A percentile compares a stretch with the other conserved stretches of the same genome.
Evolutionary conservation across 108 stramenopile genomes (phyloP).

Genomic region (Cyclotella choctawhatcheeana): DNA sequence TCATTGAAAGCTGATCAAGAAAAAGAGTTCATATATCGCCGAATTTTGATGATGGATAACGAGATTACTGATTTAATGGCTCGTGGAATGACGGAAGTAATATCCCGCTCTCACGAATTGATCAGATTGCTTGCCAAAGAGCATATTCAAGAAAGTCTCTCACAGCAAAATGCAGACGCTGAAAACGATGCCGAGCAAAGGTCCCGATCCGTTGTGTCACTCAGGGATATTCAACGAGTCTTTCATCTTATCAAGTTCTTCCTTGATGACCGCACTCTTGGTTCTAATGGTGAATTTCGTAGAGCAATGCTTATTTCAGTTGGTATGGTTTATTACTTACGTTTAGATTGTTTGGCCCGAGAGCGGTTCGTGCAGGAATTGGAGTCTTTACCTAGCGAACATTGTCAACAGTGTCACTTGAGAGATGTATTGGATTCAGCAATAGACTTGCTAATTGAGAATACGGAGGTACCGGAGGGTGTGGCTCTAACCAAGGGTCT

Average conservation of each 20-base stretch:
- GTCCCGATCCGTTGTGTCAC: slow-evolving; percentile 36
- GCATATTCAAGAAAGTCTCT: slow-evolving; percentile 13
- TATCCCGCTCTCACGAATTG: slow-evolving; percentile 33
- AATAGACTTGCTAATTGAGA: slow-evolving; percentile 13
- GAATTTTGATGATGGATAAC: slow-evolving; percentile 30
- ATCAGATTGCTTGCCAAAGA: slow-evolving; percentile 35
- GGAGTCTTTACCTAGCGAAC: slow-evolving; percentile 18
- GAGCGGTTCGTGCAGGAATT: slow-evolving; percentile 11
- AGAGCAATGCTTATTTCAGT: slow-evolving; percentile 31
- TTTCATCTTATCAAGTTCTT: slow-evolving; percentile 33
- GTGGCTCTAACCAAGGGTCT: slow-evolving; percentile 26
- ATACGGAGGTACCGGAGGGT: slow-evolving; percentile 32
- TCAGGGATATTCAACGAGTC: slow-evolving; percentile 38
- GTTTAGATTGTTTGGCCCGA: slow-evolving; percentile 23
- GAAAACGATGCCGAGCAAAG: slow-evolving; percentile 5
- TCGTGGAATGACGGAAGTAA: slow-evolving; percentile 29
- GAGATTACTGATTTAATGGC: background rate
- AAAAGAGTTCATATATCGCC: slow-evolving; percentile 36
- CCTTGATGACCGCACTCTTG: slow-evolving; percentile 19
- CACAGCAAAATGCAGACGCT: background rate
- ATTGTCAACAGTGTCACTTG: slow-evolving; percentile 7
- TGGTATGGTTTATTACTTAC: slow-evolving; percentile 33
- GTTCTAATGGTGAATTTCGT: slow-evolving; percentile 4
- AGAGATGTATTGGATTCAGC: slow-evolving; percentile 23
- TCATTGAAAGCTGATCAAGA: slow-evolving; percentile 36